Base-by-base conservation (phyloP, 352 stramenopile species). In the Phytophthora nicotianae region DNA sequence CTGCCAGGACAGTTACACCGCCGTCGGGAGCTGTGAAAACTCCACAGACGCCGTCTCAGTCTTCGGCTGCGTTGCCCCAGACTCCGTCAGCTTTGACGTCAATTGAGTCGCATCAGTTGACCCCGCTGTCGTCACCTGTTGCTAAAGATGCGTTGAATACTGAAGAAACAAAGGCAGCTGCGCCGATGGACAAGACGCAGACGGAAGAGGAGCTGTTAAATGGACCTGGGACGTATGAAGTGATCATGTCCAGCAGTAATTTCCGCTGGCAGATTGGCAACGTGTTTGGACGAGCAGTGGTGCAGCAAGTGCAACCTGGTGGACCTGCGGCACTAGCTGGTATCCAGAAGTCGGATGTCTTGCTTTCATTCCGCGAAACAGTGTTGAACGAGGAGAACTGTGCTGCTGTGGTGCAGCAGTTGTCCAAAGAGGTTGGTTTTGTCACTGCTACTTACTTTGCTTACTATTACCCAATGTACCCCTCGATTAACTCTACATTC, bases 211-310 rank as follows among this genome's bases (percentile, higher is more conserved):
- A 92, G 23, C 72, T 69, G 19, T 46, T 93, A 47, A 70, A 81
- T 51, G 74, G 72, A 27, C 82, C 78, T 32, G 85, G 78, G 17
- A 92, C 81, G 33, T 96, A 93, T 58, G 85, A 96, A 60, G 84
- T 92, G 23, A 75, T 88, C n/a, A 87, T 94, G 72, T 68, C 75
- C 19, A 88, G 86, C 47, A 77, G 69, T 40, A 81, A 90, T 37
- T 86, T 94, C 24, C 70, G 76, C 58, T 96, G 87, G 87, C 82
- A 91, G 59, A 94, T 96, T 42, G 83, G 83, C 29, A 91, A 81
- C 32, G 84, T 96, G 3, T 93, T 94, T 71, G 87, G 85, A 9
- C 87, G 87, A 16, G 82, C 83, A 0, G 87, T 96, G 13, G 87
- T 96, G 17, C 83, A 94, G 50, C 76, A 78, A 62, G 87, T 96